Percentiles rank a stretch among this genome's conserved stretches.
phyloP scores from a whole-genome alignment of 2,329 filamentous ascomycete species.

The Canariomyces notabilis region DNA sequence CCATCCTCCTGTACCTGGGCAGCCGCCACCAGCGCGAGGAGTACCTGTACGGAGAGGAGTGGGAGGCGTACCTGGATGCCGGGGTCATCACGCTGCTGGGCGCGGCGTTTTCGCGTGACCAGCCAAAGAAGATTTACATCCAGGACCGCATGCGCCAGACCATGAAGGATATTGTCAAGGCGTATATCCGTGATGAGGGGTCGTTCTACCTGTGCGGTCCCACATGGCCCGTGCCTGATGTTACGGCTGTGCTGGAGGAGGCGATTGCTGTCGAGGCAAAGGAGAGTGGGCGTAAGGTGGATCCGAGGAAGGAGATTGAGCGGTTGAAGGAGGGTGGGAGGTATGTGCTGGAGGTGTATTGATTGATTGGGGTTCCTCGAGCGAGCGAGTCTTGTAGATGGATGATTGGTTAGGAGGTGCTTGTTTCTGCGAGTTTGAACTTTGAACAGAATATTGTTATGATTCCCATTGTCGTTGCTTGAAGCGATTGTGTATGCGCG shows the following conservation, averaged over 20 bases:
- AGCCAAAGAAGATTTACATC: slow-evolving; percentile 98
- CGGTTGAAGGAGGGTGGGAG: slow-evolving; percentile 89
- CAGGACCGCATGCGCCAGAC: slow-evolving; percentile 96
- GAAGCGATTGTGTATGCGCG: too few relatives aligned
- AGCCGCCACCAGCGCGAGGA: slow-evolving; percentile 96
- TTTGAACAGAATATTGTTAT: background rate
- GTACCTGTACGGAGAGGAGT: slow-evolving; percentile 98
- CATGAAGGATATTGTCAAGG: slow-evolving; percentile 72
- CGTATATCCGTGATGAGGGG: slow-evolving; percentile 82
- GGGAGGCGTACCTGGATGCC: slow-evolving; percentile 95
- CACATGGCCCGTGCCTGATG: slow-evolving; percentile 97
- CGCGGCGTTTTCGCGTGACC: slow-evolving; percentile 91
- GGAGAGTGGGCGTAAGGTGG: slow-evolving; percentile 70
- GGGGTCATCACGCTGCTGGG: slow-evolving; percentile 93
- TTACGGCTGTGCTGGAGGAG: slow-evolving; percentile 89
- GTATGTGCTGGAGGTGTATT: slow-evolving; percentile 97
- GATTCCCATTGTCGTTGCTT: too few relatives aligned
- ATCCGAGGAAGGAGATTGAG: slow-evolving; percentile 88
- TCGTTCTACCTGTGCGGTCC: slow-evolving; percentile 97
- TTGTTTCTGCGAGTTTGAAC: background rate
- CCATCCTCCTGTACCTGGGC: slow-evolving; percentile 93
- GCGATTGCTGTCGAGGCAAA: slow-evolving; percentile 74
- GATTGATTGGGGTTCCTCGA: slow-evolving; percentile 30
- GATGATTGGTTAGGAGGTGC: too few relatives aligned
- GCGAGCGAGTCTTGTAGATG: background rate